Conservation (phyloP, 2,329 filamentous ascomycete genomes). For the Penicillium brasilianum region DNA sequence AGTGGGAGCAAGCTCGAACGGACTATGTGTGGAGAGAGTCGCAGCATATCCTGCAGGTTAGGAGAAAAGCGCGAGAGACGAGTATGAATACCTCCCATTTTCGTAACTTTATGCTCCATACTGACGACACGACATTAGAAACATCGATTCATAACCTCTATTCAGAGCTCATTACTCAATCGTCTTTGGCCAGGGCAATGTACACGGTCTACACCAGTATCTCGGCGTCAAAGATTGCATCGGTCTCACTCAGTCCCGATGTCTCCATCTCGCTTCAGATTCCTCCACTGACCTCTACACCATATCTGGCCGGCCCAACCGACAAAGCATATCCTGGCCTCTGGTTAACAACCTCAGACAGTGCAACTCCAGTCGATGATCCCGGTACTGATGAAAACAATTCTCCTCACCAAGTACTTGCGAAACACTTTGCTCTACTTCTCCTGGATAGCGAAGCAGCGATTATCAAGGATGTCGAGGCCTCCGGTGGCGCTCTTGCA, state of each 20-base stretch:
- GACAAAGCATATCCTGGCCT: slow-evolving; percentile 74
- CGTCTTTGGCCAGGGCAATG: slow-evolving; percentile 80
- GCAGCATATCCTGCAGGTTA: slow-evolving; percentile 78
- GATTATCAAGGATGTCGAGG: slow-evolving; percentile 70
- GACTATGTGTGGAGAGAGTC: slow-evolving; percentile 93
- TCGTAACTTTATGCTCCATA: slow-evolving; percentile 3
- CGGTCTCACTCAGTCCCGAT: slow-evolving; percentile 72
- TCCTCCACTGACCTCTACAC: slow-evolving; percentile 67
- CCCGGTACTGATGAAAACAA: slow-evolving; percentile 61
- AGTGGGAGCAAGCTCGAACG: slow-evolving; percentile 86
- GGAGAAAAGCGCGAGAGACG: slow-evolving; percentile 76
- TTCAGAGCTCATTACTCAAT: slow-evolving; percentile 59
- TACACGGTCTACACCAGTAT: slow-evolving; percentile 81
- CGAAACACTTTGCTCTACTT: slow-evolving; percentile 85
- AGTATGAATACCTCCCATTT: slow-evolving; percentile 30
- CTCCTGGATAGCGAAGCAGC: slow-evolving; percentile 82
- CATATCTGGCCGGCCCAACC: slow-evolving; percentile 71
- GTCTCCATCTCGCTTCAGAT: slow-evolving; percentile 68
- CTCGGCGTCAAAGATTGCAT: slow-evolving; percentile 83
- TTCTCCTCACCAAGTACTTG: slow-evolving; percentile 63
- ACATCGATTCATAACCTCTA: slow-evolving; percentile 46
- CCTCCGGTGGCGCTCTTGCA: slow-evolving; percentile 76
- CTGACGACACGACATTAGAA: slow-evolving; percentile 33
- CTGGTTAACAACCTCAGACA: slow-evolving; percentile 86
- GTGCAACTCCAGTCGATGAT: slow-evolving; percentile 72